These are phyloP conservation scores for Colletotrichum nymphaeae DNA, from an alignment of 2,329 filamentous ascomycete genomes.

Conservation along the genomic window DNA sequence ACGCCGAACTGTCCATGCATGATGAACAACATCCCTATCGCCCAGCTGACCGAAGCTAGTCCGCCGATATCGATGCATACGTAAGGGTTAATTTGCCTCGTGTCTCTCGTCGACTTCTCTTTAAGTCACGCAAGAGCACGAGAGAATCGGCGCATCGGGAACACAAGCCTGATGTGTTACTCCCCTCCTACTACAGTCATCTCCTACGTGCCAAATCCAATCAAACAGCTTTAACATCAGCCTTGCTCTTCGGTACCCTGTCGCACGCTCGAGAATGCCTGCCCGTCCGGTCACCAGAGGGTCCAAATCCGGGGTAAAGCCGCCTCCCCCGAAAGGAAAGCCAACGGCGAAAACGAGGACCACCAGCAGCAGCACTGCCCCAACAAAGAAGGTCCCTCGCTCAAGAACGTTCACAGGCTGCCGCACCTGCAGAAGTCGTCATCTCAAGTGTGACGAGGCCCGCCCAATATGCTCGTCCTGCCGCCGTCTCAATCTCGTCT, in stretches of 20 bases:
- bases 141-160: background rate
- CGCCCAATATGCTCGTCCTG: constrained; percentile 53
- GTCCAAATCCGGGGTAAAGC: background rate
- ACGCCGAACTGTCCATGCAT: background rate
- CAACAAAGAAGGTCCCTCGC: constrained; percentile 16
- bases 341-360: background rate
- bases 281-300: background rate
- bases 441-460: constrained; percentile 57
- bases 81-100: background rate
- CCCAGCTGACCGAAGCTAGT: background rate
- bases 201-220: background rate
- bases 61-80: background rate
- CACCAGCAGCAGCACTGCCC: background rate
- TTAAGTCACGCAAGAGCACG: background rate
- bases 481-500: constrained; percentile 45
- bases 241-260: background rate
- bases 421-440: constrained; percentile 49
- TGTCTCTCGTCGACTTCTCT: background rate
- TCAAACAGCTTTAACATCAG: background rate
- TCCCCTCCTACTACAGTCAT: background rate
- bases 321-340: background rate
- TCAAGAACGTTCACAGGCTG: constrained; percentile 47
- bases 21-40: background rate
- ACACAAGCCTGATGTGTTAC: constrained; percentile 9
- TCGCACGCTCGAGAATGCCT: constrained; percentile 1